phyloP scores from a whole-genome alignment of 371 early-diverging fungal species.

The Actinomortierella wolfii region DNA sequence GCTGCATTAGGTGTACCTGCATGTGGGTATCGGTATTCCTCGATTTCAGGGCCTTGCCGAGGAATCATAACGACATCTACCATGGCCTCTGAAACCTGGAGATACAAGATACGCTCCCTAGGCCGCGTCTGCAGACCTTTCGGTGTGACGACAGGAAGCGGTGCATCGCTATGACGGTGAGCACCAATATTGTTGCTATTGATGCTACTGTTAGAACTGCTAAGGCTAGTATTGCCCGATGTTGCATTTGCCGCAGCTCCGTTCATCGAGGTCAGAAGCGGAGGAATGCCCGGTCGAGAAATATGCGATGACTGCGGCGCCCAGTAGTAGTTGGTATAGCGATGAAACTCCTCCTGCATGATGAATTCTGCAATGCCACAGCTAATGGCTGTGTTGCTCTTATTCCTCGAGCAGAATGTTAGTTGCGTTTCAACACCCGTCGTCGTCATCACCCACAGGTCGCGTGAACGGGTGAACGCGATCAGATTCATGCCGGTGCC shows the following conservation, averaged over 20 bases:
- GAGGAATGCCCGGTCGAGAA: not conserved
- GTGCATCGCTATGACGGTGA: conserved; percentile 6
- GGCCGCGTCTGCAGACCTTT: not conserved
- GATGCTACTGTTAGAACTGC: not conserved
- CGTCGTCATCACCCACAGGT: conserved; percentile 67
- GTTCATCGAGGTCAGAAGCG: not conserved
- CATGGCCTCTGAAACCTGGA: conserved; percentile 65
- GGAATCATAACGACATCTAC: conserved; percentile 64
- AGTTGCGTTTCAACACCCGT: conserved; percentile 66
- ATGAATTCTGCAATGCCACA: conserved; percentile 77
- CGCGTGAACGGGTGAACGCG: conserved; percentile 65
- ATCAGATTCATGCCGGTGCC: conserved; percentile 54
- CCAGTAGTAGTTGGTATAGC: conserved; percentile 76
- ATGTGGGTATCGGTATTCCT: conserved; percentile 66
- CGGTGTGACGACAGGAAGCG: not conserved
- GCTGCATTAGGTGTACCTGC: conserved; percentile 67
- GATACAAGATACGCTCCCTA: conserved; percentile 60
- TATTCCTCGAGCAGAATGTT: conserved; percentile 57
- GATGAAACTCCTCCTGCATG: conserved; percentile 82
- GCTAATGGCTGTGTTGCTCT: conserved; percentile 44
- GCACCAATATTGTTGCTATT: not conserved
- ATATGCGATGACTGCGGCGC: conserved; percentile 30
- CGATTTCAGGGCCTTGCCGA: conserved; percentile 54
- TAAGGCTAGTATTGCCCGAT: no score
- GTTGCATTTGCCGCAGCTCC: not conserved